phyloP scores from a whole-genome alignment of 192 early-diverging fungal genomes.

The Coemansia guatemalensis region DNA sequence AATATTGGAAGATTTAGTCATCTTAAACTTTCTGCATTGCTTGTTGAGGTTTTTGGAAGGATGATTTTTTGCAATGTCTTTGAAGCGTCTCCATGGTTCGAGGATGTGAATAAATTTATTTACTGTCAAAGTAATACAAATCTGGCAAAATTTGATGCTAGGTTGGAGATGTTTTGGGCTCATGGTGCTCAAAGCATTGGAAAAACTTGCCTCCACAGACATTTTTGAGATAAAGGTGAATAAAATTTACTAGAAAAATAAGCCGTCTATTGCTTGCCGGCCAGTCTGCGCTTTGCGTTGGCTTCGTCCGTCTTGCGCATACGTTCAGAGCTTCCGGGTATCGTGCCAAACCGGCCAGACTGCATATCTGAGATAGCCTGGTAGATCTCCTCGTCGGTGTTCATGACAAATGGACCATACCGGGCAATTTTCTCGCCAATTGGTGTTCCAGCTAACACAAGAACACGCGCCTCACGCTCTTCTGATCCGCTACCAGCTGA shows the following conservation, averaged over 20 bases:
- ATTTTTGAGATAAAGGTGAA: not conserved
- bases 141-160: not conserved
- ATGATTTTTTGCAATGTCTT: not conserved
- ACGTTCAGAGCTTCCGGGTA: constrained; percentile 52
- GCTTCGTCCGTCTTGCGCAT: constrained; percentile 49
- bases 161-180: not conserved
- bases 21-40: not conserved
- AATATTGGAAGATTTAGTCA: constrained; percentile 16
- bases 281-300: constrained; percentile 31
- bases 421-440: constrained; percentile 62
- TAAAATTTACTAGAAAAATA: not conserved
- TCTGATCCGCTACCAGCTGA: constrained; percentile 24
- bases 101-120: not conserved
- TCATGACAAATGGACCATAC: constrained; percentile 68
- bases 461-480: constrained; percentile 54
- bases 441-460: constrained; percentile 63
- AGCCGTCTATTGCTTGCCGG: constrained; percentile 29
- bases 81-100: not conserved
- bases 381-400: constrained; percentile 47
- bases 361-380: constrained; percentile 44
- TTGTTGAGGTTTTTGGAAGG: not conserved
- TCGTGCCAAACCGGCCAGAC: constrained; percentile 42
- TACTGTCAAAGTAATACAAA: not conserved
- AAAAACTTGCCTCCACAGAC: constrained; percentile 8
- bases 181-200: too few relatives aligned